phyloP scores from a whole-genome alignment of 495 filamentous ascomycete genomes.

The Hypoxylon crocopeplum region DNA sequence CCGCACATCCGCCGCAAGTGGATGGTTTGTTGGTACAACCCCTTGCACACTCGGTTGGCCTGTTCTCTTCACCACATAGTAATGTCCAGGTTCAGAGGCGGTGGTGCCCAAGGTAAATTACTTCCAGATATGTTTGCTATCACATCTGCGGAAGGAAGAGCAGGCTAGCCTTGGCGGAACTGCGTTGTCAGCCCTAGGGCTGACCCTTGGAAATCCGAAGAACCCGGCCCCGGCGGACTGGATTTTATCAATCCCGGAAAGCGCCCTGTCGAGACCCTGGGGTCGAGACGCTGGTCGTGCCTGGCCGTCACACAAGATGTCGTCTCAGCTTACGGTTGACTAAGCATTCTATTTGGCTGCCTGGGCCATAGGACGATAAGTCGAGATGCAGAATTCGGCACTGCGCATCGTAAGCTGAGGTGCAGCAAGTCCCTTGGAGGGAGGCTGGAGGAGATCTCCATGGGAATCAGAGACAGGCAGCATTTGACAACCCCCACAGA shows the following conservation, averaged over 20 bases:
- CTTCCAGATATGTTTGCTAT: background rate
- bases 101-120: background rate
- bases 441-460: constrained; percentile 7
- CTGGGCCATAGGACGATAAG: constrained; percentile 10
- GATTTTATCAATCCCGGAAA: constrained; percentile 6
- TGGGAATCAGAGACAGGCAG: constrained; percentile 4
- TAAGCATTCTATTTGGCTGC: constrained; percentile 21
- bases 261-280: background rate
- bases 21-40: no score
- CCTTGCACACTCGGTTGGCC: background rate
- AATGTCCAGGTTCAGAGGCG: background rate
- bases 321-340: constrained; percentile 25
- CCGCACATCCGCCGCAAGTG: no score
- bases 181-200: constrained; percentile 22
- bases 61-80: background rate
- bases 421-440: constrained; percentile 5
- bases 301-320: constrained; percentile 15
- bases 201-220: background rate
- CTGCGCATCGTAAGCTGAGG: constrained; percentile 8
- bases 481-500: constrained; percentile 12
- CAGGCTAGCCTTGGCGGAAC: background rate
- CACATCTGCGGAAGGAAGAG: background rate
- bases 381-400: constrained; percentile 32
- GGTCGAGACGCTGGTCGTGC: background rate
- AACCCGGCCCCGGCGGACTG: constrained; percentile 6